Evolutionary conservation across 2,329 filamentous ascomycete genomes (phyloP).

Genomic region (Hypoxylon sp.): DNA sequence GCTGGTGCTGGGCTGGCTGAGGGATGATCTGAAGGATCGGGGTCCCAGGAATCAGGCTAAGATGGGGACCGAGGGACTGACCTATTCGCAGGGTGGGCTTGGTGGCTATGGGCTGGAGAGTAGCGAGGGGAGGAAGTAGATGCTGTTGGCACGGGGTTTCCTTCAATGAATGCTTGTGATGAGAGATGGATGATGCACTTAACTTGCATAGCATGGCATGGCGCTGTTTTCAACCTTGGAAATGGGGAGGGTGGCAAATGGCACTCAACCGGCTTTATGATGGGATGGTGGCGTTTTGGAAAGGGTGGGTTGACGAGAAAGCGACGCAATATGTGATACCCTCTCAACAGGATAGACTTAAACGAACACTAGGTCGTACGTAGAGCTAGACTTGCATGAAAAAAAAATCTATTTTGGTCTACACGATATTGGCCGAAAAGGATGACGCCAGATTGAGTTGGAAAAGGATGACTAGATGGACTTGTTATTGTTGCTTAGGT

Average conservation of each 20-base stretch:
- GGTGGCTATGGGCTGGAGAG: constrained; percentile 67
- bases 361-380: constrained; percentile 5
- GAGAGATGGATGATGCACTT: constrained; percentile 22
- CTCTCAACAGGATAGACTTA: constrained; percentile 46
- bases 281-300: constrained; percentile 13
- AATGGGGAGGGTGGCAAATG: not conserved
- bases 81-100: constrained; percentile 63
- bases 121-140: constrained; percentile 45
- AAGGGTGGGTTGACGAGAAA: constrained; percentile 1
- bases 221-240: constrained; percentile 33
- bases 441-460: too few species aligned
- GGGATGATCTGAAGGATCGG: constrained; percentile 78
- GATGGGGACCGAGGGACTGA: constrained; percentile 68
- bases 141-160: too few species aligned
- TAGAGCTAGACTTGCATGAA: too few species aligned
- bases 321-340: constrained; percentile 39
- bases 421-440: too few species aligned
- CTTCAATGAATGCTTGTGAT: not conserved
- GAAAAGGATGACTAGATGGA: too few species aligned
- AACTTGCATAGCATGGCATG: constrained; percentile 27
- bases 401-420: too few species aligned
- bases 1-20: constrained; percentile 87
- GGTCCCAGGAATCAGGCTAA: constrained; percentile 74
- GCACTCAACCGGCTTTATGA: constrained; percentile 9
- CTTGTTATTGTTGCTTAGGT: too few species aligned